A percentile compares a stretch with the other conserved stretches of the same genome.
These are phyloP conservation scores for Sclerotinia minor DNA, from an alignment of 2,329 filamentous ascomycete genomes.

Conservation along the genomic window DNA sequence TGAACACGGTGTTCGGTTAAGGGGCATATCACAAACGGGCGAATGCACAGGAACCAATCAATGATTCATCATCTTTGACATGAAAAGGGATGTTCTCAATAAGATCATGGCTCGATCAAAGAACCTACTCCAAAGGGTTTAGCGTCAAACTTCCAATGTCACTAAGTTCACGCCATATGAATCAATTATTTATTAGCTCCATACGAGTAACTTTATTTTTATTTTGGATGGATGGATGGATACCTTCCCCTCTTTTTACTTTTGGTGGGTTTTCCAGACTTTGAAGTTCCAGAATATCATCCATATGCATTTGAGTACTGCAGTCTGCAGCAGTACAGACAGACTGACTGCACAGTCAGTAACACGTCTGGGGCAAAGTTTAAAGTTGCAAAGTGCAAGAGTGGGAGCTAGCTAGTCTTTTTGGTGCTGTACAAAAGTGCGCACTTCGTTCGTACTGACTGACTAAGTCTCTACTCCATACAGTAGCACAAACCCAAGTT, in stretches of 20 bases:
- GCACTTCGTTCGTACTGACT: too few species aligned
- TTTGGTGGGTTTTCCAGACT: too few species aligned
- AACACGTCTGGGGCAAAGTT: too few species aligned
- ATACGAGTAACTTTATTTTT: too few species aligned
- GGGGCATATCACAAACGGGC: background rate
- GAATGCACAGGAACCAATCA: background rate
- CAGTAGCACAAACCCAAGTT: background rate
- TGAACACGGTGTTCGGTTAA: constrained; percentile 25
- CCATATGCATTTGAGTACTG: too few species aligned
- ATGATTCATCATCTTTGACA: background rate
- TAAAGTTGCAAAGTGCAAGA: background rate
- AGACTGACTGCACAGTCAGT: too few species aligned
- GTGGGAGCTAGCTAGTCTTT: background rate
- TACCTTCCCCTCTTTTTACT: background rate
- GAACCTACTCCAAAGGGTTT: background rate
- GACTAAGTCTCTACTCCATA: too few species aligned
- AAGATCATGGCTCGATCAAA: background rate
- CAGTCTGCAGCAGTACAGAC: too few species aligned
- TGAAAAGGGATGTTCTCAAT: constrained; percentile 4
- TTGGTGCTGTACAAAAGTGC: background rate
- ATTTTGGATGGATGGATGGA: too few species aligned
- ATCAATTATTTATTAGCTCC: constrained; percentile 2
- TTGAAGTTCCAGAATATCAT: too few species aligned
- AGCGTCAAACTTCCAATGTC: background rate
- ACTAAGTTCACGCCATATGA: constrained; percentile 8